phyloP scores from a whole-genome alignment of 768 basidiomycete species.

The Boletus barrowsii region DNA sequence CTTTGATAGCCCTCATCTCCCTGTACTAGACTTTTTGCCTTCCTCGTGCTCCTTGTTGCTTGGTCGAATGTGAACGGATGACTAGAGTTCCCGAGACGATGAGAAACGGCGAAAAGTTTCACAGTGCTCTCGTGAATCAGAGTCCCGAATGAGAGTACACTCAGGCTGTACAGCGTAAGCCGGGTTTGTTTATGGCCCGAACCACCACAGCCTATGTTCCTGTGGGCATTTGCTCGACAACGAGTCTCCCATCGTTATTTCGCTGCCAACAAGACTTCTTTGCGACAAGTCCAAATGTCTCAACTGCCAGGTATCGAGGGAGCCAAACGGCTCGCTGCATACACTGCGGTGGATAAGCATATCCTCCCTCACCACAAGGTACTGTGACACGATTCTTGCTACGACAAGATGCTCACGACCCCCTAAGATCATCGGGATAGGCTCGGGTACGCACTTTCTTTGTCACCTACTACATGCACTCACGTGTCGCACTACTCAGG shows the following conservation, averaged over 20 bases:
- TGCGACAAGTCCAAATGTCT: constrained; percentile 29
- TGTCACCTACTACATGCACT: neutral
- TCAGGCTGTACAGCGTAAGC: too few relatives aligned
- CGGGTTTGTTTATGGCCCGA: too few relatives aligned
- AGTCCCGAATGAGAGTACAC: too few relatives aligned
- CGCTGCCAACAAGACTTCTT: constrained; percentile 3
- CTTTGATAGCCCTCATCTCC: constrained; percentile 64
- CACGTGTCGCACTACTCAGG: constrained; percentile 40
- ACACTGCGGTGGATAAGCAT: constrained; percentile 90
- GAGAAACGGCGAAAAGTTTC: too few relatives aligned
- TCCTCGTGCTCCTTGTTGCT: too few relatives aligned
- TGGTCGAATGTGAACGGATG: neutral
- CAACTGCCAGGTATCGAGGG: constrained; percentile 54
- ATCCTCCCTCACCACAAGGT: constrained; percentile 81
- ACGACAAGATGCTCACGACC: neutral
- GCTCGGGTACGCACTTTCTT: constrained; percentile 54
- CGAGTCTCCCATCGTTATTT: constrained; percentile 2
- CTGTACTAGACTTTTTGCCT: neutral
- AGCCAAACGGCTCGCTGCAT: constrained; percentile 89
- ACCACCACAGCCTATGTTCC: too few relatives aligned
- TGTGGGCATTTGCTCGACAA: neutral
- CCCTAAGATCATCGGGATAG: constrained; percentile 77
- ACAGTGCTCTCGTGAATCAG: too few relatives aligned
- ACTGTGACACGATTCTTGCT: constrained; percentile 18
- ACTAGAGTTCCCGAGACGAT: neutral